Percentiles rank a stretch among this genome's conserved stretches.
Evolutionary conservation across 2,329 filamentous ascomycete species (phyloP).

Genomic region (Hypoxylon sp.): DNA sequence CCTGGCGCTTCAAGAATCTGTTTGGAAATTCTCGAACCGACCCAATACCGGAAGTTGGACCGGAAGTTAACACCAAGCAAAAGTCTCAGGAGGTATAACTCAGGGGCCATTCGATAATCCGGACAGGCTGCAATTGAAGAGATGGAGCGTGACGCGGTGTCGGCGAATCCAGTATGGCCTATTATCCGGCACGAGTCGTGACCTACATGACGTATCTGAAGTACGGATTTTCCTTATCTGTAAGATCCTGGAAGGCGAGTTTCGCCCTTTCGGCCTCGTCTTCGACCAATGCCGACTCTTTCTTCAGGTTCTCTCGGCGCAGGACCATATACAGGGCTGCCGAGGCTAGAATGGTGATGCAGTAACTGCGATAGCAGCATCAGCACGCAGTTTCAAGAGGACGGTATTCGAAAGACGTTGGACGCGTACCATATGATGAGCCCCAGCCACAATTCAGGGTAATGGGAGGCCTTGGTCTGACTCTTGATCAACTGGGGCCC

Average conservation of each 20-base stretch:
- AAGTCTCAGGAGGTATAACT: too few species aligned
- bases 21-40: constrained; percentile 22
- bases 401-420: not conserved
- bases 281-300: constrained; percentile 53
- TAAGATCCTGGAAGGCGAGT: constrained; percentile 72
- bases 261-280: constrained; percentile 70
- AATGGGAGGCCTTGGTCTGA: constrained; percentile 71
- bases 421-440: constrained; percentile 64
- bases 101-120: not conserved
- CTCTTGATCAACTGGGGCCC: constrained; percentile 75
- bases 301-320: constrained; percentile 63
- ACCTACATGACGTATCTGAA: constrained; percentile 66
- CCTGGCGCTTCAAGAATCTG: constrained; percentile 33
- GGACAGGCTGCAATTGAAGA: not conserved
- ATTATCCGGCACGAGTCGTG: not conserved
- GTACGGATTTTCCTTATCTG: constrained; percentile 72
- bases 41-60: constrained; percentile 10
- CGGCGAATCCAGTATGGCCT: not conserved
- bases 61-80: constrained; percentile 24
- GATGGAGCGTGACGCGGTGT: too few species aligned
- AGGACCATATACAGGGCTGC: constrained; percentile 66
- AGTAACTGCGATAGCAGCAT: constrained; percentile 59
- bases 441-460: constrained; percentile 74
- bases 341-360: constrained; percentile 69
- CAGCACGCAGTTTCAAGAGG: constrained; percentile 7